Evolutionary conservation across 2,329 filamentous ascomycete genomes (phyloP), one percentile per base, ranked within the genome.

Genomic region (Colletotrichum sp.): DNA sequence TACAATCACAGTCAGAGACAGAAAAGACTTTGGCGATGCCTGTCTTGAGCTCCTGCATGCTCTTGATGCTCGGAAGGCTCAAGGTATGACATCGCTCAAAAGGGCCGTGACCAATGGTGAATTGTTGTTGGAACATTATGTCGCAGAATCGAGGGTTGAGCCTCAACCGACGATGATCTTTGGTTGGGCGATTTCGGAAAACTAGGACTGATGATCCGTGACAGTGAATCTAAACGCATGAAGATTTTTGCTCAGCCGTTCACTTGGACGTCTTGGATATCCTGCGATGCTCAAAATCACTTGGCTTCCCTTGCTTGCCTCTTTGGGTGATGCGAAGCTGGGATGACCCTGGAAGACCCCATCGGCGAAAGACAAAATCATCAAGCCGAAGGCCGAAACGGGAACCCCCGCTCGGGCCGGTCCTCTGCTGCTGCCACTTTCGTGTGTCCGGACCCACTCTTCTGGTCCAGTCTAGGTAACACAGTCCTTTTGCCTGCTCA

Each of bases 111-210:
- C 71, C 71, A 27, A 73, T 69, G 2, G 30, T 69, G 13, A 69
- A 73, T 12, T 73, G 71, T 25, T 72, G 71, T 3, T 72, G 71
- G 22, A 72, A 72, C 71, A 72, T 69, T 22, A n/a, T 65, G 15
- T 8, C 16, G 6, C 16, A 6, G 11, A 16, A 5, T 5, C 7
- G 12, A 22, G 16, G 34, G 16, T 27, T 19, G 55, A 30, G 34
- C n/a, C 27, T 52, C 9, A 12, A 0, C 7, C 2, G 7, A 29
- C 8, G 13, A 36, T n/a, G 9, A 27, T 3, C 9, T 27, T 2
- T 29, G 63, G 3, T 5, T 49, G 9, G 19, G 59, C 5, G 29
- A 62, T 5, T 6, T 8, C 2, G 8, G 19, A 1, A 2, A 34
- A 3, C 16, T 12, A 29, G 0, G 2, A 39, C 15, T 6, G 61